Evolutionary conservation across 2,329 filamentous ascomycete genomes (phyloP), one percentile per base, ranked within the genome.

Genomic region (Hyphodiscus sp.): DNA sequence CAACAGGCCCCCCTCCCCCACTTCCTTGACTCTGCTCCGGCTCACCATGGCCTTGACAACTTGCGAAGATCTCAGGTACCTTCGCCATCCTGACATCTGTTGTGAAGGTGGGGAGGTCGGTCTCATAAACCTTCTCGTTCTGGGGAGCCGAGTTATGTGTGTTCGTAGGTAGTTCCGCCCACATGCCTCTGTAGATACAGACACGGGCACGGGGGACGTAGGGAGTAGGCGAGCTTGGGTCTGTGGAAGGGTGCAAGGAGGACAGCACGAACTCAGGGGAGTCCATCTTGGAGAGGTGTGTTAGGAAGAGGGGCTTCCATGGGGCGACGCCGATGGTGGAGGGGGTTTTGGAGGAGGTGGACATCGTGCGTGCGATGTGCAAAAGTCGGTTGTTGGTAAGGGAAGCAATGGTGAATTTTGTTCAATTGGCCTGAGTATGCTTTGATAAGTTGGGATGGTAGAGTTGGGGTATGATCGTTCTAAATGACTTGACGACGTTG

Each of bases 11-110:
- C 41, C 89, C 83, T 38, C 85, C 79, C 10, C 83, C 83, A 57
- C 75, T 77, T 52, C 82, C 74, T 70, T 74, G 59, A 63, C 72
- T 66, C 48, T 70, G 65, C 6, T 65, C 67, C 33, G 70, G 70
- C 30, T 71, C 68, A 7, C 76, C 76, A 49, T 76, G 71, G 8
- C 73, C 76, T 20, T 70, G 67, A 11, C 73, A 74, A 5, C 72
- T 76, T 6, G 71, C 73, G 57, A 84, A 81, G 2, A 97, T 70
- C 69, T 96, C 86, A 2, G 76, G 74, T 0, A 87, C 76, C 74
- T 97, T 97, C 55, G 84, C 79, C 89, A 95, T 96, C 45, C 92
- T 82, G 9, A 81, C 82, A 69, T 97, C 94, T 0, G 91, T 96
- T 1, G 92, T 96, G 65, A 96, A 85, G 0, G 87, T 86, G 2